Base-by-base conservation (phyloP, 208 protist genomes). In the Trypanosoma boissoni region DNA sequence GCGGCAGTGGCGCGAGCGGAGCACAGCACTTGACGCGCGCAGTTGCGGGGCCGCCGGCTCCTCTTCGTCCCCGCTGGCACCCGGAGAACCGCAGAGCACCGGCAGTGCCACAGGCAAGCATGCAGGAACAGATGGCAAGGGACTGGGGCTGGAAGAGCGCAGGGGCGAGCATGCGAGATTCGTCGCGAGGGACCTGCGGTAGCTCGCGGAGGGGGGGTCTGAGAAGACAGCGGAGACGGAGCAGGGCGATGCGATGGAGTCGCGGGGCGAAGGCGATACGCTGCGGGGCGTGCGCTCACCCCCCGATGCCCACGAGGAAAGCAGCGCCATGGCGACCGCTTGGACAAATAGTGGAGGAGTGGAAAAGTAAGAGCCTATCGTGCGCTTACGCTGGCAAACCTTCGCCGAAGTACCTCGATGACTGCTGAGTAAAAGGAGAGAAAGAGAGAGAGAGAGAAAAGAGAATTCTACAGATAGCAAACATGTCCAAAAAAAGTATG, bases 231-330 rank as follows among this genome's bases (percentile, higher is more conserved):
- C 42, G 2, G 55, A 34, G n/a, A 45, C 53, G 37, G 56, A 49
- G 20, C 48, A 61, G 14, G 61, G 43, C 27, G 27, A 37, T 6
- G 66, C 72, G 21, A 82, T 64, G 42, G 64, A 58, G 36, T 82
- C 79, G 20, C 74, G 61, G 9, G 71, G 64, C 2, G 79, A 79
- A 21, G 59, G 7, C 9, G 62, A 61, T 23, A 39, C 36, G 44
- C 79, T 82, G 67, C 74, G 78, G 7, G 54, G 4, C 57, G 64
- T 31, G n/a, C n/a, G n/a, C n/a, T n/a, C n/a, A n/a, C n/a, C n/a
- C n/a, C n/a, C n/a, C n/a, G n/a, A n/a, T n/a, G n/a, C n/a, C n/a
- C n/a, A n/a, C n/a, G n/a, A n/a, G n/a, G n/a, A n/a, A n/a, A n/a
- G n/a, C n/a, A n/a, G n/a, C n/a, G n/a, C n/a, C n/a, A n/a, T n/a